Conservation (phyloP, 192 early-diverging fungal genomes). For the Rhizophlyctis rosea region DNA sequence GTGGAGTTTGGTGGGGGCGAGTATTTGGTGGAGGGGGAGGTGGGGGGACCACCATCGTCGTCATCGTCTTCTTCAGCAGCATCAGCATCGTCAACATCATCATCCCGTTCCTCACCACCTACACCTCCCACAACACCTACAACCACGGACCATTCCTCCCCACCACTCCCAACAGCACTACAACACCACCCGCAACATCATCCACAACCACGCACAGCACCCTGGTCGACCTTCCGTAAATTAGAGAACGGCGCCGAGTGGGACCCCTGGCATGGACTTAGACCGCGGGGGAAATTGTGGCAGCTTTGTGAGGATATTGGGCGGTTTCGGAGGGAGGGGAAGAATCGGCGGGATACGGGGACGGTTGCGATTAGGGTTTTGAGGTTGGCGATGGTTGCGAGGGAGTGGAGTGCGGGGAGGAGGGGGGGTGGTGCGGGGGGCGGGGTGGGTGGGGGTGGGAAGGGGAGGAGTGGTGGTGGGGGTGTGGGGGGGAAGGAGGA, state of each 20-base stretch:
- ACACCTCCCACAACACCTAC: not conserved
- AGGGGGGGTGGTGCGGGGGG: too few relatives aligned
- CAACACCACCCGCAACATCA: slow-evolving; percentile 39
- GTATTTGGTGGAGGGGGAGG: too few relatives aligned
- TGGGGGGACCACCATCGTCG: too few relatives aligned
- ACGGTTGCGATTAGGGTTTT: slow-evolving; percentile 58
- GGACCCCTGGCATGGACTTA: slow-evolving; percentile 41
- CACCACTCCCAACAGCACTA: slow-evolving; percentile 1
- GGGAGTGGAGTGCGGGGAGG: slow-evolving; percentile 18
- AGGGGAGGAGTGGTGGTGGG: too few relatives aligned
- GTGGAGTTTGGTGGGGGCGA: too few relatives aligned
- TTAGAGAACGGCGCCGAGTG: slow-evolving; percentile 39
- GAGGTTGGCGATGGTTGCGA: slow-evolving; percentile 39
- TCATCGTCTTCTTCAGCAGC: too few relatives aligned
- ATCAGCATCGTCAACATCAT: too few relatives aligned
- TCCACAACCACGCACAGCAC: slow-evolving; percentile 22
- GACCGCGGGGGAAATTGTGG: slow-evolving; percentile 66
- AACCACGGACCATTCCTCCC: not conserved
- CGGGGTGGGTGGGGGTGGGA: too few relatives aligned
- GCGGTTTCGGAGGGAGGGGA: slow-evolving; percentile 76
- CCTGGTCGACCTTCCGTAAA: slow-evolving; percentile 45
- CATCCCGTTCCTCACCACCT: not conserved
- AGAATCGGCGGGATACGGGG: slow-evolving; percentile 79
- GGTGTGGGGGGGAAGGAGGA: too few relatives aligned
- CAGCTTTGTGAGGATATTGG: slow-evolving; percentile 78